A percentile compares a stretch with the other conserved stretches of the same genome.
Conservation (phyloP, 495 filamentous ascomycete species). For the Parmelia sp. region DNA sequence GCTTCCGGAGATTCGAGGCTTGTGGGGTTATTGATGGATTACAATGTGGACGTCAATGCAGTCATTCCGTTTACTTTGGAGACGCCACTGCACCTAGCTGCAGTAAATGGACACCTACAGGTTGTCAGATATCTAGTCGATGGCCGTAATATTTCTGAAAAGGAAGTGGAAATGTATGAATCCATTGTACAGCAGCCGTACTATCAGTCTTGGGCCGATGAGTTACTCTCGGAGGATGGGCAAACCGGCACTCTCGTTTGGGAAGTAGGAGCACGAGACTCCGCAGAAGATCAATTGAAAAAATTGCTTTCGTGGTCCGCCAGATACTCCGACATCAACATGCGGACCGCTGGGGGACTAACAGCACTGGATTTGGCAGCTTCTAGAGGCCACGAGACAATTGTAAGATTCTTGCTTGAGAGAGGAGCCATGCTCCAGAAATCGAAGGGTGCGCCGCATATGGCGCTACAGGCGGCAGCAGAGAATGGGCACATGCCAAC, state of each 20-base stretch:
- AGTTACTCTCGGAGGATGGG: neutral
- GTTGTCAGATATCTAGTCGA: constrained; percentile 5
- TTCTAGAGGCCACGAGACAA: constrained; percentile 2
- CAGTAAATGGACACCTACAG: neutral
- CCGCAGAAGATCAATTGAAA: constrained; percentile 4
- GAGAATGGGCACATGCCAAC: constrained; percentile 9
- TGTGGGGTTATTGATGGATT: neutral
- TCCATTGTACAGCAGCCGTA: constrained; percentile 9
- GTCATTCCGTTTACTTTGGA: neutral
- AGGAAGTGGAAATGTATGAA: neutral
- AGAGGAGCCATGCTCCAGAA: constrained; percentile 8
- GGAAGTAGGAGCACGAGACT: constrained; percentile 1
- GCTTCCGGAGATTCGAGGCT: neutral
- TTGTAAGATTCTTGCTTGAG: constrained; percentile 15
- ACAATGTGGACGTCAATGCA: constrained; percentile 5
- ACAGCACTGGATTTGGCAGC: constrained; percentile 13
- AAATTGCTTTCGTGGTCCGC: neutral
- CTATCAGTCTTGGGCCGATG: constrained; percentile 5
- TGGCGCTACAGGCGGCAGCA: constrained; percentile 14
- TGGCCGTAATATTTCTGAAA: neutral
- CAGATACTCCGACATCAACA: neutral
- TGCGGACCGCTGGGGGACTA: neutral
- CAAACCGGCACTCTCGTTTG: neutral
- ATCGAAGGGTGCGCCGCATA: constrained; percentile 5
- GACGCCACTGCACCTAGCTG: constrained; percentile 9